These are phyloP conservation scores for Begonia loranthoides DNA, from an alignment of 306 rosid genomes.

Conservation along the genomic window DNA sequence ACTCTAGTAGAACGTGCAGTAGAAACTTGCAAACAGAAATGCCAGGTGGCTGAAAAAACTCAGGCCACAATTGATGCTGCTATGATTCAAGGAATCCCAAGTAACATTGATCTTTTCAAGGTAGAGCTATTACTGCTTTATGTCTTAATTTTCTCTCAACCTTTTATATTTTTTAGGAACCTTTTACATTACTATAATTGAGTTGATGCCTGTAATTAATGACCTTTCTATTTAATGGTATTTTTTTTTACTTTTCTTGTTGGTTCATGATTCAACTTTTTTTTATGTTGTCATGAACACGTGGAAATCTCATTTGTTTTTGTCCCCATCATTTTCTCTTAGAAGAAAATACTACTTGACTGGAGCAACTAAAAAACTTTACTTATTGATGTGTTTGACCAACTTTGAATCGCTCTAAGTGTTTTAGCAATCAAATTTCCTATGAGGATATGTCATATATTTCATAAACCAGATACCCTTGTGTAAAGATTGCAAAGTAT, in stretches of 20 bases:
- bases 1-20: conserved; percentile 73
- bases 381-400: too few relatives aligned
- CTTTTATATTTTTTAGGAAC: conserved; percentile 4
- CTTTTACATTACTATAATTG: neutral
- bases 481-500: too few relatives aligned
- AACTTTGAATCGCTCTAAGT: too few relatives aligned
- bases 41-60: conserved; percentile 58
- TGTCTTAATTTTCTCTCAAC: conserved; percentile 13
- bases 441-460: too few relatives aligned
- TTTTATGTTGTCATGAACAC: too few relatives aligned
- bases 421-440: too few relatives aligned
- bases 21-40: conserved; percentile 40
- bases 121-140: conserved; percentile 15
- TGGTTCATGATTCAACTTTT: neutral
- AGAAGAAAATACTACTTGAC: too few relatives aligned
- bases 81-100: conserved; percentile 82
- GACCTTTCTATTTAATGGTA: conserved; percentile 1
- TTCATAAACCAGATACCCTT: too few relatives aligned
- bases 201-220: neutral
- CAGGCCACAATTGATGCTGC: conserved; percentile 98
- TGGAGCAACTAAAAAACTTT: too few relatives aligned
- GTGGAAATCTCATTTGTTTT: too few relatives aligned
- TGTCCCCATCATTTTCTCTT: too few relatives aligned
- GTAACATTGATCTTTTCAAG: conserved; percentile 96
- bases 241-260: neutral